Percentiles rank a stretch among this genome's conserved stretches.
Conservation (phyloP, 2,329 filamentous ascomycete genomes). For the Monosporascus sp. region DNA sequence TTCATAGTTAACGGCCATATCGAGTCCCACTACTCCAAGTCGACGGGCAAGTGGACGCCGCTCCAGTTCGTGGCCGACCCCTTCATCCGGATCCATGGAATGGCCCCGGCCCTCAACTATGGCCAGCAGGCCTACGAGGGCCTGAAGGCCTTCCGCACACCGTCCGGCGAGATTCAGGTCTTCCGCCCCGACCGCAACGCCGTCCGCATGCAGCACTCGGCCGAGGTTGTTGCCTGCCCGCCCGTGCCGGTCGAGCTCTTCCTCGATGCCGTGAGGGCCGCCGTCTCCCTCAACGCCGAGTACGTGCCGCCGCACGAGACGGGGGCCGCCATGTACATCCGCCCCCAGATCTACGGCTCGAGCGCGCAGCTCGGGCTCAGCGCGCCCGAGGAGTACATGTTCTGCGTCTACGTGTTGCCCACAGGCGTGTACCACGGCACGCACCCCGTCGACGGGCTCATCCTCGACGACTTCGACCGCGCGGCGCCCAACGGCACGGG, state of each 20-base stretch:
- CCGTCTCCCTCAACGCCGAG: slow-evolving; percentile 82
- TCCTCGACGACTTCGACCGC: slow-evolving; percentile 90
- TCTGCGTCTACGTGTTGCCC: slow-evolving; percentile 83
- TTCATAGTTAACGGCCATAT: slow-evolving; percentile 85
- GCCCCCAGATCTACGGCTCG: slow-evolving; percentile 82
- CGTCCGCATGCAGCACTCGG: slow-evolving; percentile 75
- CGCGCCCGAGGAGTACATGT: slow-evolving; percentile 87
- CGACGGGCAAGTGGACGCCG: slow-evolving; percentile 70
- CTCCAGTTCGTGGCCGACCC: slow-evolving; percentile 79
- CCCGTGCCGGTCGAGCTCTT: slow-evolving; percentile 73
- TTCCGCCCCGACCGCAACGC: slow-evolving; percentile 89
- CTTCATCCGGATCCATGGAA: slow-evolving; percentile 84
- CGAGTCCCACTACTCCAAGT: slow-evolving; percentile 74
- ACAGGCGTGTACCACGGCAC: slow-evolving; percentile 92
- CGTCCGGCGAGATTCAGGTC: slow-evolving; percentile 69
- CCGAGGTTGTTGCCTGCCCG: slow-evolving; percentile 77
- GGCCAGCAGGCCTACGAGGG: slow-evolving; percentile 97
- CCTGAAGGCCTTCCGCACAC: slow-evolving; percentile 89
- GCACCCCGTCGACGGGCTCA: slow-evolving; percentile 78
- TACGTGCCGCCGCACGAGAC: slow-evolving; percentile 87
- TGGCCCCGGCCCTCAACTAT: slow-evolving; percentile 94
- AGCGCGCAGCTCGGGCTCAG: slow-evolving; percentile 80
- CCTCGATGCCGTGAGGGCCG: slow-evolving; percentile 68
- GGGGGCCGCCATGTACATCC: slow-evolving; percentile 87
- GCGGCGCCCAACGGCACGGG: slow-evolving; percentile 88